phyloP scores from a whole-genome alignment of 164 flowering plant species.

The Magnolia officinalis region DNA sequence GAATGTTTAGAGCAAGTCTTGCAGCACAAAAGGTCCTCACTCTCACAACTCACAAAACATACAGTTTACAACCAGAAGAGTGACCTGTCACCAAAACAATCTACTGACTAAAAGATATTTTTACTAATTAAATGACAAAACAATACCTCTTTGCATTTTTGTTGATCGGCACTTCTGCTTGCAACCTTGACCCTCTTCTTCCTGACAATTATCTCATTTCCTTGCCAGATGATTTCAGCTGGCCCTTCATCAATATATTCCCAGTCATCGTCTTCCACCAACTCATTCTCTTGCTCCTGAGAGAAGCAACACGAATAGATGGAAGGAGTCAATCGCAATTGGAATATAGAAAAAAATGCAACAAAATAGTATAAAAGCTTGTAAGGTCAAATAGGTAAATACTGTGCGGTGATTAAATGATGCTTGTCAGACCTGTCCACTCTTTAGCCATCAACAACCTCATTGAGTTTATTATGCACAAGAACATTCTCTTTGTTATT shows the following conservation, averaged over 20 bases:
- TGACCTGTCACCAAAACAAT: too few species aligned
- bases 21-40: constrained; percentile 1
- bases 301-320: not conserved
- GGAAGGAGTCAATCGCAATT: not conserved
- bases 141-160: constrained; percentile 42
- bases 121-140: not conserved
- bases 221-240: constrained; percentile 94
- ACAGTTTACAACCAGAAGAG: too few species aligned
- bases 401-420: too few species aligned
- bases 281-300: constrained; percentile 36
- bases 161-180: constrained; percentile 34
- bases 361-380: not conserved
- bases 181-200: constrained; percentile 75
- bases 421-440: too few species aligned
- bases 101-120: too few species aligned
- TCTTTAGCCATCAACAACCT: too few species aligned
- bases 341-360: not conserved
- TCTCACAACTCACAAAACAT: not conserved
- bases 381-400: not conserved
- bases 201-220: constrained; percentile 91
- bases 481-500: too few species aligned
- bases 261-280: constrained; percentile 59
- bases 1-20: not conserved
- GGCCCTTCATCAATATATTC: constrained; percentile 90
- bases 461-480: too few species aligned